Evolutionary conservation across 768 basidiomycete genomes (phyloP).

Genomic region (Leucosporidium scottii): DNA sequence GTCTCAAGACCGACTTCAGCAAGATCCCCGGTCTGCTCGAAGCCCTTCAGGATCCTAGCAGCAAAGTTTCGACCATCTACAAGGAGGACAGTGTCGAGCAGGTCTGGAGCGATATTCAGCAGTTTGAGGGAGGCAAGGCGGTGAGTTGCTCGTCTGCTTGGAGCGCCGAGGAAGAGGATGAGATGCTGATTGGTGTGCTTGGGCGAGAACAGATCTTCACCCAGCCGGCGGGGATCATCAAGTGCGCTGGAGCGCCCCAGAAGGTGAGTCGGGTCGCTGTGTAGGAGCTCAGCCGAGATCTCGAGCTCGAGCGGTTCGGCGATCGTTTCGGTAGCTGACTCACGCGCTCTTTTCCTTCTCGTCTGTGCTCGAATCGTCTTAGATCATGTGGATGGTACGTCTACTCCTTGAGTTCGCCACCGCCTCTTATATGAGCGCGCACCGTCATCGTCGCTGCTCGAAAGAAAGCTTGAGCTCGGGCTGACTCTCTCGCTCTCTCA

Average conservation of each 20-base stretch:
- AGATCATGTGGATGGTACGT: slow-evolving; percentile 84
- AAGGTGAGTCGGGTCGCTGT: too few species aligned
- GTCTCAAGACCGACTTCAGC: slow-evolving; percentile 78
- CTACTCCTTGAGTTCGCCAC: not conserved
- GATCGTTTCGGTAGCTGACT: slow-evolving; percentile 45
- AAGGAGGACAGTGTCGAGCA: slow-evolving; percentile 84
- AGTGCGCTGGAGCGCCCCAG: slow-evolving; percentile 63
- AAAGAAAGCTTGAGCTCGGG: too few species aligned
- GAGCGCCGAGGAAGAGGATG: not conserved
- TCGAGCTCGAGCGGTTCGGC: not conserved
- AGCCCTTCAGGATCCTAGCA: slow-evolving; percentile 67
- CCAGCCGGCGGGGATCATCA: slow-evolving; percentile 84
- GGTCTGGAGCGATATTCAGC: slow-evolving; percentile 73
- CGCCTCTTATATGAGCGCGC: too few species aligned
- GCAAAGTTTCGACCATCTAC: slow-evolving; percentile 87
- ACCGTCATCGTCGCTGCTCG: too few species aligned
- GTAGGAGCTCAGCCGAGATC: too few species aligned
- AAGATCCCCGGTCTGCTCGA: slow-evolving; percentile 63
- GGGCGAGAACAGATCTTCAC: slow-evolving; percentile 59
- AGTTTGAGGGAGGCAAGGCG: slow-evolving; percentile 67
- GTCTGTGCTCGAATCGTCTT: slow-evolving; percentile 37
- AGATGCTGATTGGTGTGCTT: not conserved
- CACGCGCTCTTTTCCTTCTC: too few species aligned
- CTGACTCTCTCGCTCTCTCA: not conserved
- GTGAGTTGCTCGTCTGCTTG: not conserved